A percentile compares a stretch with the other conserved stretches of the same genome.
Conservation (phyloP, 164 flowering plant genomes). For the Piper longum region DNA sequence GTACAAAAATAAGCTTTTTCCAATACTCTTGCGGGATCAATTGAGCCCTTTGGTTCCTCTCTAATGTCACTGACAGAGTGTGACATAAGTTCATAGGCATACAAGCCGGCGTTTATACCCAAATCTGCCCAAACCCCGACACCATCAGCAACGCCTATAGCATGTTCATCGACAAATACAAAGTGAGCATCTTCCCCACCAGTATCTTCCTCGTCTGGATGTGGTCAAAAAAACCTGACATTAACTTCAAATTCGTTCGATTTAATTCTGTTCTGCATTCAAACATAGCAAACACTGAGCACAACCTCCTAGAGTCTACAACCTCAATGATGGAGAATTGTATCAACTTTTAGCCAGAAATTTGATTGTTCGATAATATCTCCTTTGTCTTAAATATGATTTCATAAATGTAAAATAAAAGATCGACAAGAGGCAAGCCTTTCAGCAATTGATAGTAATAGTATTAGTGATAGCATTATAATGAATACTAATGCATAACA, state of each 20-base stretch:
- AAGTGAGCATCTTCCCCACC: conserved; percentile 99
- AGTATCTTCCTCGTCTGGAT: conserved; percentile 87
- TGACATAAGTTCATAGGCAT: conserved; percentile 86
- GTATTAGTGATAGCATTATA: no score
- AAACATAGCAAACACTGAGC: neutral
- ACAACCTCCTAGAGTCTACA: no score
- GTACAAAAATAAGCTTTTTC: conserved; percentile 81
- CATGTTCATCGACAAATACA: conserved; percentile 70
- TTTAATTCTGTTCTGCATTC: conserved; percentile 32
- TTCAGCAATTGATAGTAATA: no score
- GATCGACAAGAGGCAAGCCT: no score
- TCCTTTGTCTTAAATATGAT: no score
- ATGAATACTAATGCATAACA: no score
- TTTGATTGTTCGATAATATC: no score
- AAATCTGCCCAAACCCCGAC: conserved; percentile 96
- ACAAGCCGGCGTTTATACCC: conserved; percentile 73
- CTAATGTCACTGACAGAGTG: conserved; percentile 60
- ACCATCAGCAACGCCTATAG: conserved; percentile 96
- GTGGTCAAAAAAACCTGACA: conserved; percentile 82
- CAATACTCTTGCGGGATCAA: conserved; percentile 80
- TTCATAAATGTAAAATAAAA: no score
- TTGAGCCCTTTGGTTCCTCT: conserved; percentile 74
- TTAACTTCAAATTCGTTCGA: conserved; percentile 42
- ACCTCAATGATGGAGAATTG: no score
- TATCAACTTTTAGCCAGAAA: no score